Evolutionary conservation across 306 rosid species (phyloP).

Genomic region (Lablab purpureus): DNA sequence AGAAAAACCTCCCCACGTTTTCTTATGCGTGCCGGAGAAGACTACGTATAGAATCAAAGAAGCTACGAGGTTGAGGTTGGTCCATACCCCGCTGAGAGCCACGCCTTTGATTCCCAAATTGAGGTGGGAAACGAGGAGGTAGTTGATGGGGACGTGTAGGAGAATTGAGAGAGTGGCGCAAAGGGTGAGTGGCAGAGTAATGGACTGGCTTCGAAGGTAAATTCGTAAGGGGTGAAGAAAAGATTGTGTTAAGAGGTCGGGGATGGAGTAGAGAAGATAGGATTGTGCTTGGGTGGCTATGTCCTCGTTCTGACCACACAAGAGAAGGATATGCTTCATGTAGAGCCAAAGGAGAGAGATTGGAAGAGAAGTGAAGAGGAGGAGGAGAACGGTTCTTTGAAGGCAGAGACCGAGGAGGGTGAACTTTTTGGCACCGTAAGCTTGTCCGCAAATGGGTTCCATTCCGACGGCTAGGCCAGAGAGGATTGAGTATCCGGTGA

Average conservation of each 20-base stretch:
- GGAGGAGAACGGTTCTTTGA: conserved; percentile 75
- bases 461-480: conserved; percentile 91
- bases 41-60: conserved; percentile 70
- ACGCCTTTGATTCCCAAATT: conserved; percentile 77
- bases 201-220: conserved; percentile 83
- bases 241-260: conserved; percentile 87
- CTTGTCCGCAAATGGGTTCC: conserved; percentile 94
- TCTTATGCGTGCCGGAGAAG: conserved; percentile 63
- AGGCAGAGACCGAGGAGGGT: conserved; percentile 77
- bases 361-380: conserved; percentile 66
- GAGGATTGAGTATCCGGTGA: conserved; percentile 90
- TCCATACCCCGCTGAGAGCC: conserved; percentile 76
- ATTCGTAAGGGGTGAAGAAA: conserved; percentile 84
- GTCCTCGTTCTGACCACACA: conserved; percentile 76
- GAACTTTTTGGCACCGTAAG: conserved; percentile 80
- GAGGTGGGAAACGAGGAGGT: conserved; percentile 67
- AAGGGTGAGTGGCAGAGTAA: conserved; percentile 84
- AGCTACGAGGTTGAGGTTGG: conserved; percentile 78
- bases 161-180: conserved; percentile 80
- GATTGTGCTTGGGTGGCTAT: conserved; percentile 81
- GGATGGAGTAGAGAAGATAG: conserved; percentile 79
- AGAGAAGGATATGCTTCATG: conserved; percentile 68
- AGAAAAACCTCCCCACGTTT: conserved; percentile 85
- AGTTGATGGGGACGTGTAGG: conserved; percentile 83
- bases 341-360: conserved; percentile 85